Evolutionary conservation across 1,284 basidiomycete genomes (phyloP), one percentile per base, ranked within the genome.

Genomic region (Taiwanofungus camphoratus): DNA sequence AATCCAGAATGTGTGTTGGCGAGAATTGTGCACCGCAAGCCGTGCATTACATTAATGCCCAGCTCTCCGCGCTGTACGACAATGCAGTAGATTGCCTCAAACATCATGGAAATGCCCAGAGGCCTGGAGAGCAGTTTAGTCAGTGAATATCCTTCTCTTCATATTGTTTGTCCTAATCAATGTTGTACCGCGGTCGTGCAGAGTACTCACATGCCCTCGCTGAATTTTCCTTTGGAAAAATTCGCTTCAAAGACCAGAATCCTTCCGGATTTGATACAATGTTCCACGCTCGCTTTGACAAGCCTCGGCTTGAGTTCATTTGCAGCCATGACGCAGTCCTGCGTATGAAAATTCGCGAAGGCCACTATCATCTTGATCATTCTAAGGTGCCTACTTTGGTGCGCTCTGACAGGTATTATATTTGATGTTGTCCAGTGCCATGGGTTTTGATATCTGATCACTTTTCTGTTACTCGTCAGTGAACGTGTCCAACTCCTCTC

Each of bases 31-130:
- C 61, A 3, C 50, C 52, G 9, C 54, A 59, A 30, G 54, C 57
- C 3, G 49, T 46, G n/a, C 57, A 55, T 15, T 64, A 63, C 35
- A 50, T 64, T 44, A 62, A 62, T 44, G 54, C 58, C 4, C 62
- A 64, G 42, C 52, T 63, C 27, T 29, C 47, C 3, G 55, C 56
- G 3, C 55, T 61, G 13, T 57, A 56, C 40, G 46, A 58, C 18
- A 61, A 59, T 32, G 54, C 58, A 8, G 20, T 42, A 15, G 49
- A 53, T 21, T 63, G 61, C 40, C 44, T 56, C 11, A 39, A 51
- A n/a, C 40, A 55, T 27, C 54, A 57, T 15, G 46, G 44, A 8
- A 44, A 46, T n/a, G 47, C 49, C 22, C 37, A 52, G 1, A 52
- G 47, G 45, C 44, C 45, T 2, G 45, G 47, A 15, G 41, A 46